Conservation (phyloP, 2,329 filamentous ascomycete genomes). For the Pseudocercospora vitis region DNA sequence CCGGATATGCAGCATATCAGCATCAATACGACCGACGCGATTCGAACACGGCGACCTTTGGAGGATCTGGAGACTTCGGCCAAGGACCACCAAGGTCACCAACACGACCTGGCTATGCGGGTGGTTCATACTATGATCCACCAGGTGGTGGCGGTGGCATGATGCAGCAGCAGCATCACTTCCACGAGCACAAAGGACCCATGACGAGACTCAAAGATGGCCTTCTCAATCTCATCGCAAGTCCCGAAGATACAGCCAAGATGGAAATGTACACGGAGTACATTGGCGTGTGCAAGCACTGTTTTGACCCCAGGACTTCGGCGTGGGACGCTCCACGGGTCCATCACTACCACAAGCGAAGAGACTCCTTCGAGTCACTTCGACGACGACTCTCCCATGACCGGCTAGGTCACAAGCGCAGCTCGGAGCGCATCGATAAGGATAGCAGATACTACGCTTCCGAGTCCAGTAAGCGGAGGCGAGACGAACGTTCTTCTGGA, state of each 20-base stretch:
- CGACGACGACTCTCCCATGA: constrained; percentile 31
- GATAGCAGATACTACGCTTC: constrained; percentile 58
- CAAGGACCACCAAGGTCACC: constrained; percentile 28
- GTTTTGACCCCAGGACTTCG: constrained; percentile 61
- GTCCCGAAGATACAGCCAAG: constrained; percentile 60
- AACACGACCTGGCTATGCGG: constrained; percentile 5
- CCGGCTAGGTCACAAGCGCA: constrained; percentile 34
- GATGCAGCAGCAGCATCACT: constrained; percentile 30
- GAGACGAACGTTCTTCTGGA: constrained; percentile 36
- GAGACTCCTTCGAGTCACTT: constrained; percentile 36
- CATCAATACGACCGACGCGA: constrained; percentile 27
- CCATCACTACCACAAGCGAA: constrained; percentile 53
- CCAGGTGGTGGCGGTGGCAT: constrained; percentile 16
- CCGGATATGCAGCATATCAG: constrained; percentile 44
- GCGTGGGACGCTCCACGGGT: constrained; percentile 60
- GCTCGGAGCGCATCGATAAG: constrained; percentile 56
- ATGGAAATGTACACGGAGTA: constrained; percentile 69
- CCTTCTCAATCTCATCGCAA: constrained; percentile 41
- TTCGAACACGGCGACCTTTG: constrained; percentile 18
- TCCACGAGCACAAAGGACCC: constrained; percentile 57
- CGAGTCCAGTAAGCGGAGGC: constrained; percentile 48
- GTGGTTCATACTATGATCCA: constrained; percentile 22
- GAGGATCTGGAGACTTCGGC: constrained; percentile 19
- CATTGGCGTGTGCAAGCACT: constrained; percentile 65
- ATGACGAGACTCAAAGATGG: constrained; percentile 61